Percentiles rank a stretch among this genome's conserved stretches.
These are phyloP conservation scores for Fusarium chuoi DNA, from an alignment of 2,329 filamentous ascomycete genomes.

Conservation along the genomic window DNA sequence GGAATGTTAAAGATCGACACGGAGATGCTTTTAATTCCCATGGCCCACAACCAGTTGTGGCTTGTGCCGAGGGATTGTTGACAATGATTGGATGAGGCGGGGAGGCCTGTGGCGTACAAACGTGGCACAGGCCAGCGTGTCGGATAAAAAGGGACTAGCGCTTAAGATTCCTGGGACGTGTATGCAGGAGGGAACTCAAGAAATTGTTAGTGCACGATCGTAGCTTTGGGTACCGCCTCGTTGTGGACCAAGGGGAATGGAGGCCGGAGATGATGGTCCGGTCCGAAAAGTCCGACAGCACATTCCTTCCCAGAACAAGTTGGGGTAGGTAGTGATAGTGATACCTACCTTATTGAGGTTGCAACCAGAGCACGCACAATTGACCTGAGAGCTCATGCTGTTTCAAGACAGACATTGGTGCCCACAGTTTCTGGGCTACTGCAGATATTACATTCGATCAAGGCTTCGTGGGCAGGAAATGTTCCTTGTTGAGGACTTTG, in stretches of 20 bases:
- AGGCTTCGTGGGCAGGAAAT: background rate
- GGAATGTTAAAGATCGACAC: conserved; percentile 28
- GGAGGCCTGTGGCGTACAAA: conserved; percentile 6
- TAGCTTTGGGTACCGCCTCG: conserved; percentile 24
- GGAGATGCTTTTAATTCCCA: conserved; percentile 20
- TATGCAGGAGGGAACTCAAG: conserved; percentile 10
- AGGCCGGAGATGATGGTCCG: conserved; percentile 32
- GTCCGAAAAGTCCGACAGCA: background rate
- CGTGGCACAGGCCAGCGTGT: conserved; percentile 4
- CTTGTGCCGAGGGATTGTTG: background rate
- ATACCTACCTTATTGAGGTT: background rate
- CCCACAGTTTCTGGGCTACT: background rate
- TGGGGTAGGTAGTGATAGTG: background rate
- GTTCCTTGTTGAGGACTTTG: background rate
- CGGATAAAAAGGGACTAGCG: background rate
- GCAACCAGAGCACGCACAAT: background rate
- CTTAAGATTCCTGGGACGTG: background rate
- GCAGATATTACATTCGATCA: conserved; percentile 7
- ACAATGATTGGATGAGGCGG: background rate
- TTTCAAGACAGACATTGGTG: conserved; percentile 1
- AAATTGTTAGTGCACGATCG: conserved; percentile 34
- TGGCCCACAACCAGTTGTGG: conserved; percentile 18
- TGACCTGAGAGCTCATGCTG: background rate
- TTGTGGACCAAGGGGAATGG: conserved; percentile 10
- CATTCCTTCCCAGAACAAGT: background rate